Evolutionary conservation across 352 stramenopile species (phyloP).

Genomic region (Peronospora destructor): DNA sequence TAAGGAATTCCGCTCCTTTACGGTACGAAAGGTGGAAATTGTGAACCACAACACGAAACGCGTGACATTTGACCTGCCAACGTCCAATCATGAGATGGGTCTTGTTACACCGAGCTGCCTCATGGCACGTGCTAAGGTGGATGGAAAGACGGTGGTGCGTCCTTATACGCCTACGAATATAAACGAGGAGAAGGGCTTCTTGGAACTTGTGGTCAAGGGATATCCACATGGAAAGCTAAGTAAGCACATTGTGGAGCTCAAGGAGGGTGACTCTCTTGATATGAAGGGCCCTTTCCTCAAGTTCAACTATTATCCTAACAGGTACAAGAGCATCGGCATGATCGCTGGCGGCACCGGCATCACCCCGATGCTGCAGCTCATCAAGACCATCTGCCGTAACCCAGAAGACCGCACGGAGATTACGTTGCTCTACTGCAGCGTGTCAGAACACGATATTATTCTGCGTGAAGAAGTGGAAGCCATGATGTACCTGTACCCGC

Average conservation of each 20-base stretch:
- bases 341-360: constrained; percentile 88
- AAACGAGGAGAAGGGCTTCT: constrained; percentile 74
- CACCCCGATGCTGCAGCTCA: constrained; percentile 87
- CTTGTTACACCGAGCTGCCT: constrained; percentile 49
- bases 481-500: constrained; percentile 73
- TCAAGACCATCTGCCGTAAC: constrained; percentile 80
- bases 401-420: constrained; percentile 79
- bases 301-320: constrained; percentile 82
- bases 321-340: constrained; percentile 85
- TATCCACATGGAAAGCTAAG: constrained; percentile 82
- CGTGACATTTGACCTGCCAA: constrained; percentile 60
- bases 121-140: constrained; percentile 57
- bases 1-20: constrained; percentile 66
- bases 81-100: constrained; percentile 57
- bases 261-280: constrained; percentile 79
- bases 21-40: constrained; percentile 58
- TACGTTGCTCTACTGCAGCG: constrained; percentile 80
- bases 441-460: constrained; percentile 85
- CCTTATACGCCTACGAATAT: constrained; percentile 87
- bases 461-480: constrained; percentile 81
- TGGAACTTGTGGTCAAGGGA: constrained; percentile 87
- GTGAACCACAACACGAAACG: constrained; percentile 78
- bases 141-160: constrained; percentile 70
- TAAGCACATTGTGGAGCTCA: constrained; percentile 80
- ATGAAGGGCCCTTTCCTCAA: constrained; percentile 89